These are phyloP conservation scores for Nemania sp. DNA, from an alignment of 2,329 filamentous ascomycete species.

Conservation along the genomic window DNA sequence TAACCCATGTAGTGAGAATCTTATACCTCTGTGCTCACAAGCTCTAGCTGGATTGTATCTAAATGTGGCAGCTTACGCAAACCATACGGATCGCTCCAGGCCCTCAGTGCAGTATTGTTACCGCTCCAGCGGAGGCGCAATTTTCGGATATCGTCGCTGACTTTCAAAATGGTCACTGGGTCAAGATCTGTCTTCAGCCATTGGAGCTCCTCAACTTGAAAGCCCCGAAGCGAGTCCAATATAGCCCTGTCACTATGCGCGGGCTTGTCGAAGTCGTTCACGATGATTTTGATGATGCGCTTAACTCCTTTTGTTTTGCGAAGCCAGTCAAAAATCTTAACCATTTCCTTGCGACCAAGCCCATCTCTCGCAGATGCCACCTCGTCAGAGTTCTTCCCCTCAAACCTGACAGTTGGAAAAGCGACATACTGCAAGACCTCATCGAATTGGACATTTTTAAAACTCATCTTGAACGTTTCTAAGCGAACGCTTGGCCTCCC, in stretches of 20 bases:
- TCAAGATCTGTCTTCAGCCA: constrained; percentile 6
- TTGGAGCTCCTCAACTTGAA: neutral
- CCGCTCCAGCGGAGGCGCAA: constrained; percentile 3
- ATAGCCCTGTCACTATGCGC: constrained; percentile 5
- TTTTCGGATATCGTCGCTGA: neutral
- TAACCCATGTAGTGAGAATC: too few species aligned
- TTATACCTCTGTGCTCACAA: neutral
- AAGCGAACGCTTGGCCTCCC: neutral
- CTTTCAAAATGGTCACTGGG: neutral
- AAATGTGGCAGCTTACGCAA: neutral
- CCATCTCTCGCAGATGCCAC: neutral
- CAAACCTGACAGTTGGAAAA: neutral
- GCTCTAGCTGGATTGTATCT: neutral
- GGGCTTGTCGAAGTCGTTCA: constrained; percentile 3
- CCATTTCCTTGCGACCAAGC: neutral
- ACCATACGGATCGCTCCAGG: constrained; percentile 1
- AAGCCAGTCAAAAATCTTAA: constrained; percentile 1
- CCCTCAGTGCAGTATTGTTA: neutral
- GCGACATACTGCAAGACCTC: constrained; percentile 7
- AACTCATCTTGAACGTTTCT: neutral
- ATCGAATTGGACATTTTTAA: neutral
- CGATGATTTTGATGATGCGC: neutral
- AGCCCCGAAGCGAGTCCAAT: neutral
- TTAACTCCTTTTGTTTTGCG: neutral
- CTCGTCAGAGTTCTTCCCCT: neutral